Evolutionary conservation across 2,329 filamentous ascomycete genomes (phyloP).

Genomic region (Teratosphaeria epicoccoides): DNA sequence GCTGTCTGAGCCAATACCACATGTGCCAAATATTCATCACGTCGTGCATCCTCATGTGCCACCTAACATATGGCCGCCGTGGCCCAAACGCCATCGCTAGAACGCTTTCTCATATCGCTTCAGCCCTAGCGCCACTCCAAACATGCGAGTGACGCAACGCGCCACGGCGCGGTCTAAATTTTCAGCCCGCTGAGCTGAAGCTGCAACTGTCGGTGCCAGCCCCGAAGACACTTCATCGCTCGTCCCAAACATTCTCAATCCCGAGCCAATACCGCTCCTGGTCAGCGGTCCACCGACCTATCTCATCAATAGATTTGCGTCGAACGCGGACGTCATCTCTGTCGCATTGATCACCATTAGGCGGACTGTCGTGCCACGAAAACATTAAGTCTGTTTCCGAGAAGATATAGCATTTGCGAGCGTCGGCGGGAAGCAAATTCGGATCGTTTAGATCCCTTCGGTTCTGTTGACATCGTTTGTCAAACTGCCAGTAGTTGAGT

Average conservation of each 20-base stretch:
- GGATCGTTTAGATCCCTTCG: slow-evolving; percentile 15
- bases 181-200: too few relatives aligned
- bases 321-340: slow-evolving; percentile 14
- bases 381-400: slow-evolving; percentile 20
- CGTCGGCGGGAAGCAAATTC: slow-evolving; percentile 10
- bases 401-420: slow-evolving; percentile 19
- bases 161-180: too few relatives aligned
- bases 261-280: slow-evolving; percentile 22
- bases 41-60: neutral
- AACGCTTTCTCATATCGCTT: neutral
- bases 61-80: neutral
- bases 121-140: too few relatives aligned
- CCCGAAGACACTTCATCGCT: slow-evolving; percentile 1
- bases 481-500: slow-evolving; percentile 11
- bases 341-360: slow-evolving; percentile 8
- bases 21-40: neutral
- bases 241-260: slow-evolving; percentile 21
- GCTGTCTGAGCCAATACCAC: neutral
- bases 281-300: slow-evolving; percentile 14
- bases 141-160: too few relatives aligned
- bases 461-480: slow-evolving; percentile 8
- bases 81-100: neutral
- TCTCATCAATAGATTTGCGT: slow-evolving; percentile 10
- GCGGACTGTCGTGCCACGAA: slow-evolving; percentile 11
- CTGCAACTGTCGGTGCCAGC: too few relatives aligned